These are phyloP conservation scores for Candida tetrigidarum DNA, from an alignment of 1,139 yeast species.

Conservation along the genomic window DNA sequence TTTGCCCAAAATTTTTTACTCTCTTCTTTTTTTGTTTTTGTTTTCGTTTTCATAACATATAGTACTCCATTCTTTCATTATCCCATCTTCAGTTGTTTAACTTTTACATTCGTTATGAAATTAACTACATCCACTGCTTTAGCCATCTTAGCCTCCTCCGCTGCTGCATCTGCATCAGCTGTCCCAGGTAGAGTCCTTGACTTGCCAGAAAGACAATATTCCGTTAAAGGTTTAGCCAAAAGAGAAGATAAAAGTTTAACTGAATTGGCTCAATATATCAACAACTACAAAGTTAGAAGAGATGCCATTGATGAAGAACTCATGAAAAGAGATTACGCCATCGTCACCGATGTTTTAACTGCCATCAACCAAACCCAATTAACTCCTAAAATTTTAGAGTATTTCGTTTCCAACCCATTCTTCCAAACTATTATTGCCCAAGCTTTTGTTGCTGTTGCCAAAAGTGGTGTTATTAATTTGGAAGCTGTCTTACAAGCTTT, in stretches of 20 bases:
- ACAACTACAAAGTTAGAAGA: conserved; percentile 34
- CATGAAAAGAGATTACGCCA: conserved; percentile 35
- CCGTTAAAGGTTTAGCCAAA: conserved; percentile 12
- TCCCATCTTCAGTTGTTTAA: not conserved
- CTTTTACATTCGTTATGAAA: conserved; percentile 26
- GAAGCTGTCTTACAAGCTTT: conserved; percentile 41
- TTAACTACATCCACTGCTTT: conserved; percentile 31
- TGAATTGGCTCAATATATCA: conserved; percentile 26
- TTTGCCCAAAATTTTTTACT: not conserved
- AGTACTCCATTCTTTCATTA: not conserved
- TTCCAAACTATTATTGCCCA: conserved; percentile 41
- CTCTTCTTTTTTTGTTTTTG: not conserved
- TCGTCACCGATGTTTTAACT: conserved; percentile 47
- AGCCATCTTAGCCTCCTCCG: conserved; percentile 31
- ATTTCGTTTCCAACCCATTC: conserved; percentile 36
- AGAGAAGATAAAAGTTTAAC: conserved; percentile 20
- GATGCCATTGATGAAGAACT: conserved; percentile 31
- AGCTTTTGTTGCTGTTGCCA: conserved; percentile 35
- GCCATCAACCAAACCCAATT: conserved; percentile 43
- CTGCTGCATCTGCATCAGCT: conserved; percentile 25
- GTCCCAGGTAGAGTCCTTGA: conserved; percentile 27
- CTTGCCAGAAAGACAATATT: conserved; percentile 8
- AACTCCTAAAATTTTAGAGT: conserved; percentile 42
- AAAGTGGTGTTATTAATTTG: conserved; percentile 37
- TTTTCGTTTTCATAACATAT: not conserved